Base-by-base conservation (phyloP, 176 grass and related monocot genomes). In the Phyllostachys edulis region DNA sequence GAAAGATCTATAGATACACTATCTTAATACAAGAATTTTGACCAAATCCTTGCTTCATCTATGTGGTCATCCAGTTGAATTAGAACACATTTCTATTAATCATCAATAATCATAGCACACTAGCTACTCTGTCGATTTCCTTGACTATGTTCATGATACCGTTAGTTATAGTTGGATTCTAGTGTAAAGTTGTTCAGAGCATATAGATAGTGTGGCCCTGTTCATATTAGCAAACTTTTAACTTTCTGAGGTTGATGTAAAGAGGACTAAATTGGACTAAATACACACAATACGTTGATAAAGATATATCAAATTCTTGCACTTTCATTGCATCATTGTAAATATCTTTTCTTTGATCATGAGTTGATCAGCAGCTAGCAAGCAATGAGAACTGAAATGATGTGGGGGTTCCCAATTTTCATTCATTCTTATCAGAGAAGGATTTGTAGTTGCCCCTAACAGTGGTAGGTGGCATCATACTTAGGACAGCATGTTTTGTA, bases 401-500 rank as follows among this genome's bases (percentile, higher is more conserved):
- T 87, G 89, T 74, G 23, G 66, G 84, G 80, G 75, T 61, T 84
- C 80, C 89, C 69, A 73, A 83, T 63, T 87, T 87, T 68, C 51
- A 84, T 87, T 63, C 80, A 80, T 47, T 87, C 84, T 90, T 87
- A 83, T 67, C 74, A 63, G 52, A 47, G 23, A 63, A 63, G 85
- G 85, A 80, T 90, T 87, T 90, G 75, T 23, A 63, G 75, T 80
- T 84, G 85, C 80, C 69, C 72, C 80, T 84, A 84, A 87, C 51
- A 80, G 41, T 75, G 80, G 75, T 90, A 90, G 85, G 89, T 87
- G 80, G 89, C 75, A 90, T 75, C 80, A 90, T 90, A 75, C 74
- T 79, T 90, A 73, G 80, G n/a, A 75, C 74, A 79, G 4, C 67
- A 80, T 83, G 68, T 80, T 83, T 78, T 87, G 84, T 83, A 87